These are phyloP conservation scores for Penicillium longicatenatum DNA, from an alignment of 495 filamentous ascomycete species.

Conservation along the genomic window DNA sequence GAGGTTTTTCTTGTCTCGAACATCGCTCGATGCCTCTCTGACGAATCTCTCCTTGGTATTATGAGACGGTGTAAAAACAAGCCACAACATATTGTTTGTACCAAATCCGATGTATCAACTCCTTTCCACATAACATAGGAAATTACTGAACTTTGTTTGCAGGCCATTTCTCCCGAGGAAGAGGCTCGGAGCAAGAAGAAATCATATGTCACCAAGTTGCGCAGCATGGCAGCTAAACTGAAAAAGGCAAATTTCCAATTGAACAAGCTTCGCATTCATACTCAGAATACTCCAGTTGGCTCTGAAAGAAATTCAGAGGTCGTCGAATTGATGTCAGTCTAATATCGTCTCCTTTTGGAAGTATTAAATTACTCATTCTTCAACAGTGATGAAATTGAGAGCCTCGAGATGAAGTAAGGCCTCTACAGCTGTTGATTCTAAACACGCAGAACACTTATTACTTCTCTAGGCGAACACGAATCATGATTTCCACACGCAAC, in stretches of 20 bases:
- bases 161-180: background rate
- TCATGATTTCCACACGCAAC: constrained; percentile 3
- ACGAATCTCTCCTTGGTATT: constrained; percentile 9
- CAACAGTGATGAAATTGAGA: background rate
- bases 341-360: background rate
- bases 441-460: background rate
- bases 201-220: background rate
- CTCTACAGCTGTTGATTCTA: no score
- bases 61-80: background rate
- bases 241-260: background rate
- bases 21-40: constrained; percentile 23
- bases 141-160: background rate
- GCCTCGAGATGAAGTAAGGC: background rate
- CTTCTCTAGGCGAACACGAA: background rate
- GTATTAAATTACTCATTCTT: background rate
- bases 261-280: background rate
- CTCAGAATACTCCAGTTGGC: no score
- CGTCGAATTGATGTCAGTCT: background rate
- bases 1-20: constrained; percentile 31
- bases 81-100: constrained; percentile 1
- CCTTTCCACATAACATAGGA: background rate
- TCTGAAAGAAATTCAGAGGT: background rate
- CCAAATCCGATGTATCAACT: constrained; percentile 1
- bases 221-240: background rate
- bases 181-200: background rate